Evolutionary conservation across 2,329 filamentous ascomycete genomes (phyloP), one percentile per base, ranked within the genome.

Genomic region (Sporothrix protearum): DNA sequence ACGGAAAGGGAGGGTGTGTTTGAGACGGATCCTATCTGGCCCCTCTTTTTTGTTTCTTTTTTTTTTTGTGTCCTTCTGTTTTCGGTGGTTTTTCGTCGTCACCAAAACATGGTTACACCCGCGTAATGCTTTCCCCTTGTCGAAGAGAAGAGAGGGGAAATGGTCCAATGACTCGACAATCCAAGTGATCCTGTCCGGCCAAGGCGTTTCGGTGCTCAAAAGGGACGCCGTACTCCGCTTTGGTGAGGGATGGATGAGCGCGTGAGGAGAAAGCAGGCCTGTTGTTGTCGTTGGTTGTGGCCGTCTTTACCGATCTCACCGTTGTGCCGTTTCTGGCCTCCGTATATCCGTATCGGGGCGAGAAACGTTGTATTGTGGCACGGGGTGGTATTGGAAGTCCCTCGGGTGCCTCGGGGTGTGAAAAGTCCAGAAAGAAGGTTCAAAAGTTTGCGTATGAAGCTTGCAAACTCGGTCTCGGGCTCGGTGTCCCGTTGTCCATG

Each of bases 11-110:
- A 64, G 59, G 59, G 59, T 45, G 59, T 45, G 16, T 39, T 39
- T n/a, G 42, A 64, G 22, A 64, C 59, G 59, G 30, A 59, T 36
- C 30, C 55, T 59, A 39, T 64, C n/a, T 64, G 59, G 59, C 59
- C 63, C 63, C 63, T 66, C 63, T 66, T 47, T 66, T 64, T 42
- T 28, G 33, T 64, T 63, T 61, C 5, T n/a, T 3, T 4, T 5
- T 39, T 30, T 45, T 47, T n/a, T 9, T 16, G 42, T 22, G 2
- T 10, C 16, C 3, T 39, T 61, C 28, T 57, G 22, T 33, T 33
- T 33, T 19, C 16, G 28, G 28, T 36, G 25, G 55, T 33, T 16
- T 59, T n/a, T 36, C 14, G 55, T 36, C 55, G 57, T n/a, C 33
- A 8, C 33, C 33, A 25, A 30, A 49, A 25, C n/a, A n/a, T 33